Evolutionary conservation across 2,329 filamentous ascomycete genomes (phyloP), one percentile per base, ranked within the genome.

Genomic region (Chalara sp.): DNA sequence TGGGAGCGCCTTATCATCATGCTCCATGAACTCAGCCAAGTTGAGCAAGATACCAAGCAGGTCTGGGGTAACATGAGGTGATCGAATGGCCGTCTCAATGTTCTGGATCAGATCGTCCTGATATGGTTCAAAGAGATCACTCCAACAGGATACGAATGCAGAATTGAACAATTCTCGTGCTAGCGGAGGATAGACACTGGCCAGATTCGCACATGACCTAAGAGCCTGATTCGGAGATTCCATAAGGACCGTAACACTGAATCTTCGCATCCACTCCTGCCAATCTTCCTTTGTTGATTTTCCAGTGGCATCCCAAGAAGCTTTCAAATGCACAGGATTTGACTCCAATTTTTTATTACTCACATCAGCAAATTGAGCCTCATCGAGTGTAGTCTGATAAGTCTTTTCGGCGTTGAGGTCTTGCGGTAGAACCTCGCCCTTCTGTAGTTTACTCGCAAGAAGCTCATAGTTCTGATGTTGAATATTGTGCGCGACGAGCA

Each of bases 11-110:
- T 99, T 99, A 67, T 99, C 93, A 61, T 99, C 95, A 64, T 99
- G 93, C 66, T 99, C 93, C 93, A 99, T 99, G 68, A 99, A 99
- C 66, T 99, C 93, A 28, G 93, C 93, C 47, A 99, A 78, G 63
- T 99, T 99, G 46, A 99, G 81, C 31, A 99, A 76, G 46, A 96
- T 86, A 54, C 96, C 92, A 6, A 99, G 75, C 58, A 99, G 86
- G 67, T 99, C 95, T 0, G 95, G 93, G 0, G 93, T 92, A 10
- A 99, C 95, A 60, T 96, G 92, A 48, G 92, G 87, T 4, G 92
- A 97, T 49, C 90, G 93, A 59, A 99, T 87, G 1, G 95, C 93
- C 55, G 87, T 89, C 67, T 99, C 93, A 48, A 99, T 95, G 29
- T 95, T 95, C 48, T 87, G 84, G 47, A 99, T 95, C 40, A 99